Conservation (phyloP, 176 grass and related monocot genomes). For the Phyllostachys edulis region DNA sequence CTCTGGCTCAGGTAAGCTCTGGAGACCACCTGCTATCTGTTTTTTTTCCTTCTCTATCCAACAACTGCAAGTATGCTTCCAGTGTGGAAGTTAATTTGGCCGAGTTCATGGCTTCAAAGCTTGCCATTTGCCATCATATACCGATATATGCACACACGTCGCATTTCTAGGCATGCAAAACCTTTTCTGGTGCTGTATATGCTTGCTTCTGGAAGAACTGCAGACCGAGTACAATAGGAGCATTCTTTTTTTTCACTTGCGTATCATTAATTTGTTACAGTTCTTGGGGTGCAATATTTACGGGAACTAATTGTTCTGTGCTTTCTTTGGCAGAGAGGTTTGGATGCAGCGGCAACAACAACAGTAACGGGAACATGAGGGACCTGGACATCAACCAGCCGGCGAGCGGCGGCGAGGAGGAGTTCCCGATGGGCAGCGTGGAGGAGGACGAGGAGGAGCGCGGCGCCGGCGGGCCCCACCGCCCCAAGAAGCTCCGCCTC, state of each 20-base stretch:
- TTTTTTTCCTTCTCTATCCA: not conserved
- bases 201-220: not conserved
- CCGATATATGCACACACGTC: not conserved
- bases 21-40: not conserved
- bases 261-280: not conserved
- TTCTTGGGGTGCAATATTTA: not conserved
- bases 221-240: not conserved
- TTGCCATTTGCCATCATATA: not conserved
- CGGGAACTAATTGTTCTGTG: not conserved
- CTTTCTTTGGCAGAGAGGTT: conserved; percentile 53
- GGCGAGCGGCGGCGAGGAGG: conserved; percentile 75
- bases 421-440: conserved; percentile 68
- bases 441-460: conserved; percentile 75
- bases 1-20: conserved; percentile 68
- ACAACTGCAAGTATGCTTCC: not conserved
- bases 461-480: conserved; percentile 44
- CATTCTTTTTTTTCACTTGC: not conserved
- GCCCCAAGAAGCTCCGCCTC: conserved; percentile 87
- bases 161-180: not conserved
- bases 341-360: conserved; percentile 22
- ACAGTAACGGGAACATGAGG: conserved; percentile 43
- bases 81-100: not conserved
- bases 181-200: not conserved
- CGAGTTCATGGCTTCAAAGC: not conserved
- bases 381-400: conserved; percentile 97